A percentile compares a stretch with the other conserved stretches of the same genome.
phyloP scores from a whole-genome alignment of 208 protist species.

The Borovskyia barvae region DNA sequence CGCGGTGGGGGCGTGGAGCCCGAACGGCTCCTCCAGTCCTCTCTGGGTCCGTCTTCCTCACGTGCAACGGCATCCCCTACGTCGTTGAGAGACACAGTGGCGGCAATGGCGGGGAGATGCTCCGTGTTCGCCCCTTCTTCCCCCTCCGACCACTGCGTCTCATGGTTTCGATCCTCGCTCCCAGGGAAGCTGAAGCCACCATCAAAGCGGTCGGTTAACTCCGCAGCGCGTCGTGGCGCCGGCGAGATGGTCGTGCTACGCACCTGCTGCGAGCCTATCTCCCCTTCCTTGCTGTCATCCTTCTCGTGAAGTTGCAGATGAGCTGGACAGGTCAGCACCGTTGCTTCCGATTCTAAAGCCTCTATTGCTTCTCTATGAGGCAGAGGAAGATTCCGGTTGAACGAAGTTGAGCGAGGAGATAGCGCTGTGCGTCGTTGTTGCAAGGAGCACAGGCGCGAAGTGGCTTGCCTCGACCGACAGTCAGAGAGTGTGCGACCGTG shows the following conservation, averaged over 20 bases:
- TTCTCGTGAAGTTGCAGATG: neutral
- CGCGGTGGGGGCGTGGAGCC: slow-evolving; percentile 44
- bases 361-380: neutral
- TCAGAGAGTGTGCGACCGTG: neutral
- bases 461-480: neutral
- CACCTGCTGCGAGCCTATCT: neutral
- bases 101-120: too few relatives aligned
- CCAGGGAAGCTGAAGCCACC: slow-evolving; percentile 4
- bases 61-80: neutral
- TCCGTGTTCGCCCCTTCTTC: too few relatives aligned
- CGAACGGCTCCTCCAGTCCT: neutral
- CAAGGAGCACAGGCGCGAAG: neutral
- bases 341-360: slow-evolving; percentile 15
- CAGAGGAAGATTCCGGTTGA: neutral
- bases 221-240: slow-evolving; percentile 14
- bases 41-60: neutral
- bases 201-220: slow-evolving; percentile 11
- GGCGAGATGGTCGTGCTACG: slow-evolving; percentile 11
- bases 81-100: too few relatives aligned
- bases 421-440: too few relatives aligned
- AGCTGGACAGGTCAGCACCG: slow-evolving; percentile 6
- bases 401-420: too few relatives aligned
- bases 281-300: neutral
- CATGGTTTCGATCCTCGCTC: neutral
- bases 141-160: too few relatives aligned